phyloP scores from a whole-genome alignment of 164 flowering plant species.

The Vitis rotundifolia region DNA sequence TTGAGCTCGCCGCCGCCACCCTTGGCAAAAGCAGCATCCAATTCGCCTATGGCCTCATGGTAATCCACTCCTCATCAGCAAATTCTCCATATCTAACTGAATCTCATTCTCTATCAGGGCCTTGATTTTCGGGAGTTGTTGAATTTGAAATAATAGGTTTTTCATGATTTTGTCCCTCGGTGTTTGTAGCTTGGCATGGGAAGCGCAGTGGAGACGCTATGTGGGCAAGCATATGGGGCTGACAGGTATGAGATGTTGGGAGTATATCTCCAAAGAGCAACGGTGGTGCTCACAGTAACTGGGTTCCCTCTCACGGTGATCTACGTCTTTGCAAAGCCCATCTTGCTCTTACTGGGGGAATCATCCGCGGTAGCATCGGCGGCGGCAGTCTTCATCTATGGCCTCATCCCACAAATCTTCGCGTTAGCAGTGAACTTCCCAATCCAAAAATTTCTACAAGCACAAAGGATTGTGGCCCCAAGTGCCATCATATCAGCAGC shows the following conservation, averaged over 20 bases:
- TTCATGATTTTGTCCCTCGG: no score
- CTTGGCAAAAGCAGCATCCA: slow-evolving; percentile 60
- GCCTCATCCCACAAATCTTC: slow-evolving; percentile 52
- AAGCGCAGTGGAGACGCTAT: slow-evolving; percentile 58
- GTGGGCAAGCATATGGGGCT: slow-evolving; percentile 50
- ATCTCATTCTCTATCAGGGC: no score
- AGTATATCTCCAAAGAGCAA: slow-evolving; percentile 40
- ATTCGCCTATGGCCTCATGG: slow-evolving; percentile 58
- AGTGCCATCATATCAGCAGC: slow-evolving; percentile 44
- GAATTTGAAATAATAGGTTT: no score
- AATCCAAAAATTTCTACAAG: slow-evolving; percentile 51
- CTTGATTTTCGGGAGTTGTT: no score
- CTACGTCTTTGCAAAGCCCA: slow-evolving; percentile 32
- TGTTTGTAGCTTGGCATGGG: slow-evolving; percentile 51
- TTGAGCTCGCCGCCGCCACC: slow-evolving; percentile 54
- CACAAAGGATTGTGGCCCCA: slow-evolving; percentile 52
- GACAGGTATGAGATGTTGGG: slow-evolving; percentile 42
- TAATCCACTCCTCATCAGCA: slow-evolving; percentile 3
- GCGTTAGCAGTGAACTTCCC: slow-evolving; percentile 54
- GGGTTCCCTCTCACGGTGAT: slow-evolving; percentile 29
- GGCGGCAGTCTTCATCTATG: slow-evolving; percentile 45
- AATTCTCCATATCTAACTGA: no score
- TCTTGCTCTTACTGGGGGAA: slow-evolving; percentile 39
- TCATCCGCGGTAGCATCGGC: slow-evolving; percentile 30
- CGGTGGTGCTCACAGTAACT: slow-evolving; percentile 29